These are phyloP conservation scores for Dentipellis sp. DNA, from an alignment of 768 basidiomycete species.

Conservation along the genomic window DNA sequence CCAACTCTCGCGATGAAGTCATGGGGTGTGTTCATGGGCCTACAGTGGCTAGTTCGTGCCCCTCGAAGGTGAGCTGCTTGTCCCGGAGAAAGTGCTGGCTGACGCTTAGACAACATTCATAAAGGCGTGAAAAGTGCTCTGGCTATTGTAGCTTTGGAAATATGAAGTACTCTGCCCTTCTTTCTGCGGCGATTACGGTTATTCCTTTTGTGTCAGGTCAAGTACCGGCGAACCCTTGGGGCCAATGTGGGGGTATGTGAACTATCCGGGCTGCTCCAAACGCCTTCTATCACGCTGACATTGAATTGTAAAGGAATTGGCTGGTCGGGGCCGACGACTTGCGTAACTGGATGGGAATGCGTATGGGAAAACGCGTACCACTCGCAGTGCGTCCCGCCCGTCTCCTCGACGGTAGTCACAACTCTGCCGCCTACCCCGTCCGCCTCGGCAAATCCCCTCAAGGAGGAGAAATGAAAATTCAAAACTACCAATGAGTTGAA, in stretches of 20 bases:
- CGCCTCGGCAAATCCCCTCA: neutral
- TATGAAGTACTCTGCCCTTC: neutral
- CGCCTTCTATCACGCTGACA: neutral
- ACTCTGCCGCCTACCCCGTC: constrained; percentile 2
- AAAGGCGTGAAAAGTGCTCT: neutral
- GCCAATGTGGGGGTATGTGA: neutral
- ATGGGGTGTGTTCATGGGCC: too few species aligned
- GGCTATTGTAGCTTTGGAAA: neutral
- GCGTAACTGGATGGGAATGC: constrained; percentile 30
- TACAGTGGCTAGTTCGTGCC: too few species aligned
- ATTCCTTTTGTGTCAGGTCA: neutral
- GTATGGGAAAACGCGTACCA: constrained; percentile 29
- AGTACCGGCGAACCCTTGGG: neutral
- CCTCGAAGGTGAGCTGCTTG: neutral
- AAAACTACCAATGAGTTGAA: too few species aligned
- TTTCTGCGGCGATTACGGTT: neutral
- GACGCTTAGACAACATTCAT: neutral
- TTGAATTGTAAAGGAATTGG: neutral
- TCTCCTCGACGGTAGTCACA: neutral
- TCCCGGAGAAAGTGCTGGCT: neutral
- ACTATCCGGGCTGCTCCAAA: neutral
- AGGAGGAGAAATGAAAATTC: too few species aligned
- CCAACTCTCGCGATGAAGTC: too few species aligned
- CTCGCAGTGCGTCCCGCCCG: constrained; percentile 29
- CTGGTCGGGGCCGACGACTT: constrained; percentile 20